Percentiles rank a stretch among this genome's conserved stretches.
These are phyloP conservation scores for Buxus sempervirens DNA, from an alignment of 164 flowering plant species.

Conservation along the genomic window DNA sequence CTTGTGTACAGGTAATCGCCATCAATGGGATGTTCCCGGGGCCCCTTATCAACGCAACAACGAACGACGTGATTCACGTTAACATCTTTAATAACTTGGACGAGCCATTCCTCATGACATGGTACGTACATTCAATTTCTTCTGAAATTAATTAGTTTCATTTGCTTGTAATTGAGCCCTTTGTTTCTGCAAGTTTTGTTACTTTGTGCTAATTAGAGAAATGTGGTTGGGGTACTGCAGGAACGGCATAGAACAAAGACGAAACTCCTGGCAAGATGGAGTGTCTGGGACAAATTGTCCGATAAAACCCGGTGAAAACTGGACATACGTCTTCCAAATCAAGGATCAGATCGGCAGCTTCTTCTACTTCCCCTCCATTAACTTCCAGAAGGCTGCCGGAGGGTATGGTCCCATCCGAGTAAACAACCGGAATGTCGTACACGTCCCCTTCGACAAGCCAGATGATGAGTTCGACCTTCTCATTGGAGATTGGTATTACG, in stretches of 20 bases:
- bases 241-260: slow-evolving; percentile 73
- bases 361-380: slow-evolving; percentile 62
- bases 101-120: slow-evolving; percentile 65
- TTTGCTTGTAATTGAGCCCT: too few relatives aligned
- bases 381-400: slow-evolving; percentile 62
- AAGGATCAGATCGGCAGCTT: slow-evolving; percentile 74
- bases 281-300: slow-evolving; percentile 78
- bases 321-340: slow-evolving; percentile 64
- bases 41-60: slow-evolving; percentile 62
- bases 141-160: not conserved
- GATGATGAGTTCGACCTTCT: slow-evolving; percentile 63
- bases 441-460: slow-evolving; percentile 63
- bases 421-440: slow-evolving; percentile 51
- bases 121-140: slow-evolving; percentile 32
- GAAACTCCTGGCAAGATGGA: slow-evolving; percentile 86
- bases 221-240: slow-evolving; percentile 32
- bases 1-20: slow-evolving; percentile 49
- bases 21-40: slow-evolving; percentile 75
- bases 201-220: not conserved
- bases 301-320: slow-evolving; percentile 55
- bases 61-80: slow-evolving; percentile 50
- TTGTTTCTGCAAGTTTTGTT: too few relatives aligned
- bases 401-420: slow-evolving; percentile 71
- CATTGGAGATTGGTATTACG: slow-evolving; percentile 60
- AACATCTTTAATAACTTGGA: slow-evolving; percentile 59